phyloP scores from a whole-genome alignment of 345 rosid genomes.

The Brassica rapa region DNA sequence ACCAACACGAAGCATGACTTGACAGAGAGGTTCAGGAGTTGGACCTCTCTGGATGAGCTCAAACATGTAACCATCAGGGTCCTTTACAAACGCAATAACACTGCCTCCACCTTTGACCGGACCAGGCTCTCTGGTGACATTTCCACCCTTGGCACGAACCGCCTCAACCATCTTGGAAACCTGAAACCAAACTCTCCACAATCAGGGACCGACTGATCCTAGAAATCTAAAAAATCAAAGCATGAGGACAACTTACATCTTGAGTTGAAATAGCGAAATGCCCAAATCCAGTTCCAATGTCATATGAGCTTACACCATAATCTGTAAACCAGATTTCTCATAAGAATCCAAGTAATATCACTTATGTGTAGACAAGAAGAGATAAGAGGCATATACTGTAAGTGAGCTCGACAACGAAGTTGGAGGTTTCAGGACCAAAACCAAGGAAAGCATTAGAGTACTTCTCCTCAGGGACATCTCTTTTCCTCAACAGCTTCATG shows the following conservation, averaged over 20 bases:
- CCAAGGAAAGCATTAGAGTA: conserved; percentile 94
- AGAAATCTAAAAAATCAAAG: background rate
- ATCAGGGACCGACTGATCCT: background rate
- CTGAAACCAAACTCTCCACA: conserved; percentile 37
- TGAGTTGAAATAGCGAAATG: conserved; percentile 88
- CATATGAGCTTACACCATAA: conserved; percentile 84
- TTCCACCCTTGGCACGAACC: conserved; percentile 75
- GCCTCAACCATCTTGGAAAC: conserved; percentile 78
- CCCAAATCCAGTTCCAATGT: conserved; percentile 92
- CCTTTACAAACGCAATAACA: conserved; percentile 88
- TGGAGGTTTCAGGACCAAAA: conserved; percentile 78
- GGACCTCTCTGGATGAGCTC: conserved; percentile 86
- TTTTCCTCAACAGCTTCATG: conserved; percentile 85
- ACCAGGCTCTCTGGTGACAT: conserved; percentile 83
- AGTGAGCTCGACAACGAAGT: conserved; percentile 83
- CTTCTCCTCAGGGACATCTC: conserved; percentile 90
- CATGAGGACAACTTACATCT: conserved; percentile 55
- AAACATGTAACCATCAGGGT: conserved; percentile 91
- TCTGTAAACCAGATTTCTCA: conserved; percentile 43
- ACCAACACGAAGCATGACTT: conserved; percentile 95
- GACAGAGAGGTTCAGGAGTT: conserved; percentile 93
- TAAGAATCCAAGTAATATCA: background rate
- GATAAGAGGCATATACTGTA: conserved; percentile 54
- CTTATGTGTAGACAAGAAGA: background rate
- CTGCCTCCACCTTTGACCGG: conserved; percentile 83